Base-by-base conservation (phyloP, 495 filamentous ascomycete genomes). In the Aspergillus cavernicola region DNA sequence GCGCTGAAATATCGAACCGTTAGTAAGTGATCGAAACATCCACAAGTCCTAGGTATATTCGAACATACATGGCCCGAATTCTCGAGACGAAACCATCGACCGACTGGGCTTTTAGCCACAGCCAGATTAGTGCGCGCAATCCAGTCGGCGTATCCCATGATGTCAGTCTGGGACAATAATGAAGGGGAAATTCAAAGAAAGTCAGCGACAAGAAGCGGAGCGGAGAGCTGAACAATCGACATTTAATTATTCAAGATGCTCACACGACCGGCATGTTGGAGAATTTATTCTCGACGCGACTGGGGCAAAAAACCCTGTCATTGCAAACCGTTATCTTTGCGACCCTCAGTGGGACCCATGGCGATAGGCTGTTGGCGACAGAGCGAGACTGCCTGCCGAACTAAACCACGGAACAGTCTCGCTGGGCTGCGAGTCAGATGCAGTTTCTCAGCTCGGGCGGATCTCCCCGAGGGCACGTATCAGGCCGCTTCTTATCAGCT, bases 11-110 rank as follows among this genome's bases (percentile, higher is more conserved):
- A 55, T 26, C n/a, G n/a, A n/a, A 20, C 15, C 56, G 52, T 53
- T 11, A 47, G 23, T 47, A 18, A 36, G 31, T 13, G 31, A n/a
- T n/a, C n/a, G n/a, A n/a, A n/a, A n/a, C n/a, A n/a, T n/a, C n/a
- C n/a, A n/a, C n/a, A 22, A 28, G 12, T 18, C 13, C 35, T 38
- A 6, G 3, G 4, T 9, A 28, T 28, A 28, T 28, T 28, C 24
- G 24, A 28, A 59, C 84, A 74, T 76, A 87, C 83, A 76, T 89
- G 85, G 53, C 88, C 86, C 26, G 77, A 87, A 60, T 83, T 82
- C 55, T 90, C 87, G 15, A 92, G 75, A 38, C 78, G 78, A 70
- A 92, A 92, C 75, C 83, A 89, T 45, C 76, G 73, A 42, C 88
- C 88, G 52, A 91, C 76, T 31, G 77, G 70, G 60, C 80, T 80